These are phyloP conservation scores for Coffea canephora DNA, from an alignment of 257 asterid species.

Conservation along the genomic window DNA sequence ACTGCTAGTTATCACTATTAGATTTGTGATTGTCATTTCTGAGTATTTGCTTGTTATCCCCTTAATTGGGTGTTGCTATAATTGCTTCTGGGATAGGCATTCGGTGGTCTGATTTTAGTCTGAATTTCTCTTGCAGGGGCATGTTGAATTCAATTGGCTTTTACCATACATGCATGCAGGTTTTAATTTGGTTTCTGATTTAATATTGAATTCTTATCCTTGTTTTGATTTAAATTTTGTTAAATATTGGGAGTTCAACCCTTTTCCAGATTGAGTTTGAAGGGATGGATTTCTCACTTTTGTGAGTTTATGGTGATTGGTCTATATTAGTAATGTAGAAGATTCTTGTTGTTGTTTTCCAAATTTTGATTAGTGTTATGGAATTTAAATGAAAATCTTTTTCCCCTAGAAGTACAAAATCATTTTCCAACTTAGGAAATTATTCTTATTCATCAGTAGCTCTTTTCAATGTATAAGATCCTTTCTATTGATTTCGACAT, in stretches of 20 bases:
- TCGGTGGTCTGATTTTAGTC: neutral
- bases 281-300: neutral
- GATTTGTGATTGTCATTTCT: neutral
- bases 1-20: neutral
- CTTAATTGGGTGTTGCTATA: neutral
- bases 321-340: neutral
- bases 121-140: neutral
- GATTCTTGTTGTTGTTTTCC: neutral
- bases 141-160: neutral
- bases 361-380: neutral
- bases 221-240: neutral
- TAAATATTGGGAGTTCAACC: neutral
- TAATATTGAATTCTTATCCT: too few relatives aligned
- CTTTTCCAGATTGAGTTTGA: neutral
- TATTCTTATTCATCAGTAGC: neutral
- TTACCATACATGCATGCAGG: neutral
- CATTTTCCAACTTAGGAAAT: neutral
- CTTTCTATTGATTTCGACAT: neutral
- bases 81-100: neutral
- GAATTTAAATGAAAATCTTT: neutral
- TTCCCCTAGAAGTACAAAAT: too few relatives aligned
- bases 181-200: neutral
- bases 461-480: neutral
- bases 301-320: neutral
- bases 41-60: neutral